Evolutionary conservation across 140 eudicot genomes (phyloP).

Genomic region (Stevia rebaudiana): DNA sequence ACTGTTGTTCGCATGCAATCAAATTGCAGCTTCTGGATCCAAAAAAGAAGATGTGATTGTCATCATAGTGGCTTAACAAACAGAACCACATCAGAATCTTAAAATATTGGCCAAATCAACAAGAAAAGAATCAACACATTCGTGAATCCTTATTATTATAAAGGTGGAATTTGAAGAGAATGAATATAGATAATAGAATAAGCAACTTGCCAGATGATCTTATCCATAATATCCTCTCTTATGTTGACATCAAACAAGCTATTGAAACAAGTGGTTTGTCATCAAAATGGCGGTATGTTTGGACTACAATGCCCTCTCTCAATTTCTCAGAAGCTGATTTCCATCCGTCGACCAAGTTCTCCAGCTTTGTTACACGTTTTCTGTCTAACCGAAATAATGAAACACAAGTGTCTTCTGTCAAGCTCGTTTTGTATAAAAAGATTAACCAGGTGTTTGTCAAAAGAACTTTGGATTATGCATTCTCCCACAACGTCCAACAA

Average conservation of each 20-base stretch:
- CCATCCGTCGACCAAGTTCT: neutral
- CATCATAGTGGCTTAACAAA: neutral
- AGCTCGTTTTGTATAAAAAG: neutral
- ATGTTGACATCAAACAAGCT: neutral
- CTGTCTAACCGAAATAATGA: constrained; percentile 6
- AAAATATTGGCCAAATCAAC: neutral
- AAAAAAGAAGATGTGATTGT: neutral
- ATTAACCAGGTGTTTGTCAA: neutral
- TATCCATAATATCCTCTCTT: constrained; percentile 11
- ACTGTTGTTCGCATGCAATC: neutral
- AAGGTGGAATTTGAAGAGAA: neutral
- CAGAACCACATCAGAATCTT: neutral
- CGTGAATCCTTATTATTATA: neutral
- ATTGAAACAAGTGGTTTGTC: constrained; percentile 2
- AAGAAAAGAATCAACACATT: neutral
- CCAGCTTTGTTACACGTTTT: neutral
- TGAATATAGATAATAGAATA: constrained; percentile 6
- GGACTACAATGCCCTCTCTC: constrained; percentile 9
- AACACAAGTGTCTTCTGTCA: neutral
- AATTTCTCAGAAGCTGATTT: neutral
- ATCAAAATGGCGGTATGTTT: constrained; percentile 7
- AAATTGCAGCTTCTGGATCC: neutral
- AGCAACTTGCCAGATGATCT: constrained; percentile 27
- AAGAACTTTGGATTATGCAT: constrained; percentile 6
- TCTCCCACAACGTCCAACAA: constrained; percentile 17